A percentile compares a stretch with the other conserved stretches of the same genome.
Conservation (phyloP, 352 stramenopile species). For the Phytophthora gonapodyides region DNA sequence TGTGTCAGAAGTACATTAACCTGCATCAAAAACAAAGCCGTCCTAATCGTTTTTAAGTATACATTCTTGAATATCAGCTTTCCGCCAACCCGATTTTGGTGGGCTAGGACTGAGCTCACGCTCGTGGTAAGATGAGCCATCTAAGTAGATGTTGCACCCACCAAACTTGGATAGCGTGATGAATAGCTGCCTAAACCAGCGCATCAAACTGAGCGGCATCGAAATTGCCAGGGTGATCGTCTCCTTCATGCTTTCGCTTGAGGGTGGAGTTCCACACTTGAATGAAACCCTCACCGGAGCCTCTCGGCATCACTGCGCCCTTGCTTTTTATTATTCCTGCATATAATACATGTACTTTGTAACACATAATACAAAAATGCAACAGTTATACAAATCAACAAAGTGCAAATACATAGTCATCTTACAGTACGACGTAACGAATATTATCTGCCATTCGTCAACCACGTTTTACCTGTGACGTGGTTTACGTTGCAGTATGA, state of each 20-base stretch:
- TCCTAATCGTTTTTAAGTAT: no score
- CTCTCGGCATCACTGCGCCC: not conserved
- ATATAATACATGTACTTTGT: slow-evolving; percentile 7
- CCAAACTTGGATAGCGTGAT: not conserved
- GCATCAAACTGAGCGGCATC: slow-evolving; percentile 6
- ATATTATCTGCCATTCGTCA: slow-evolving; percentile 23
- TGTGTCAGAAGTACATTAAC: no score
- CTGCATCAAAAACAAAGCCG: no score
- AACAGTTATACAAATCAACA: no score
- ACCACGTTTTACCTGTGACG: slow-evolving; percentile 27
- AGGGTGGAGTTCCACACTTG: slow-evolving; percentile 8
- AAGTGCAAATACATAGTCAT: no score
- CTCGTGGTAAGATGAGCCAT: slow-evolving; percentile 7
- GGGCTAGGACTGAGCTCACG: not conserved
- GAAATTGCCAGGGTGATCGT: slow-evolving; percentile 14
- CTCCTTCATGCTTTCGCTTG: slow-evolving; percentile 3
- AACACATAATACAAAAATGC: no score
- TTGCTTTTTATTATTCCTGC: slow-evolving; percentile 3
- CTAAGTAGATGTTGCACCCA: slow-evolving; percentile 9
- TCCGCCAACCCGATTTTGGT: no score
- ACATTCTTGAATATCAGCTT: no score
- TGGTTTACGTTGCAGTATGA: slow-evolving; percentile 32
- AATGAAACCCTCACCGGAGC: not conserved
- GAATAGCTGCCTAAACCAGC: slow-evolving; percentile 3
- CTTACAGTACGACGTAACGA: slow-evolving; percentile 6